These are phyloP conservation scores for Plasmodium relictum DNA, from an alignment of 169 alveolate genomes.

Conservation along the genomic window DNA sequence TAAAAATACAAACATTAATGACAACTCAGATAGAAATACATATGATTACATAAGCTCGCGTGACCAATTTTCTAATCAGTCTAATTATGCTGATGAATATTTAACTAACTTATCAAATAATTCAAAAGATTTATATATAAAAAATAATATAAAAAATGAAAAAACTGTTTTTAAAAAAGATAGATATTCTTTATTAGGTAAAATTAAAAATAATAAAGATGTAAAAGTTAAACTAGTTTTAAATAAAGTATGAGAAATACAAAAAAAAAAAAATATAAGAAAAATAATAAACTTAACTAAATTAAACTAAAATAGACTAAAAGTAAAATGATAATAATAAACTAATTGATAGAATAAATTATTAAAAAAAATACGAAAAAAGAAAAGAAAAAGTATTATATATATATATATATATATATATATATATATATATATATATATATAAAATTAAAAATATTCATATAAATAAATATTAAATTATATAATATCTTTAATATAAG, in stretches of 20 bases:
- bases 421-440: not conserved
- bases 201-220: slow-evolving; percentile 57
- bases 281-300: not conserved
- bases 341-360: not conserved
- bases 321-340: not conserved
- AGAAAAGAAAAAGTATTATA: not conserved
- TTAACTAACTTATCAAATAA: slow-evolving; percentile 2
- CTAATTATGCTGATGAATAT: slow-evolving; percentile 42
- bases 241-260: slow-evolving; percentile 34
- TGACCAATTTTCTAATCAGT: slow-evolving; percentile 18
- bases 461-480: too few species aligned
- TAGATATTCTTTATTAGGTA: slow-evolving; percentile 44
- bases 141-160: slow-evolving; percentile 14
- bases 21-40: slow-evolving; percentile 3
- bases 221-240: slow-evolving; percentile 42
- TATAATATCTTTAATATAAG: too few species aligned
- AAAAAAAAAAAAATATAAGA: slow-evolving; percentile 1
- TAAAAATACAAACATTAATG: slow-evolving; percentile 2
- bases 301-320: not conserved
- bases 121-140: slow-evolving; percentile 1
- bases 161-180: slow-evolving; percentile 35
- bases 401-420: not conserved
- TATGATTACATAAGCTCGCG: slow-evolving; percentile 5
- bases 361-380: not conserved
- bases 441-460: too few species aligned